Base-by-base conservation (phyloP, 345 rosid genomes). In the Gynandropsis gynandra region DNA sequence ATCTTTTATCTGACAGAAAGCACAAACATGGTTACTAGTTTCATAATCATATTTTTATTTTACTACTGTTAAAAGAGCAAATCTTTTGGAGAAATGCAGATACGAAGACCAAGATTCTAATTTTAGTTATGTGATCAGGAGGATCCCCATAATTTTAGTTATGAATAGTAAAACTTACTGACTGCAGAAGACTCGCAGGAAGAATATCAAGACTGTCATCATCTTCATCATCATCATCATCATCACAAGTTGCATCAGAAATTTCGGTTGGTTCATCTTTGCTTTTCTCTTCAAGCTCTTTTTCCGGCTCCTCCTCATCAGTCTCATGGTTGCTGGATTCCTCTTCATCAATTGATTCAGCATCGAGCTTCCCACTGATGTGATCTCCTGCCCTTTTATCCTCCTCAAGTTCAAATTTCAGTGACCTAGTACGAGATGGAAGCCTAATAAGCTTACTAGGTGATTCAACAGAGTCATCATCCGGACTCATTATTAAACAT, bases 401-500 rank as follows among this genome's bases (percentile, higher is more conserved):
- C 67, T 80, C 72, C 37, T 53, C 59, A 8, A 73, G 77, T 41
- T 82, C 89, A 53, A 85, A 92, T 54, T 73, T 76, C 67, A 92
- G 67, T 17, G 83, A 78, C 61, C 81, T 78, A 52, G 73, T 69
- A 41, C 71, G 81, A 14, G 72, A 60, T 24, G 84, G 66, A 16
- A 81, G 78, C 72, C 80, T 74, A 35, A 69, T 72, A 20, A 82
- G 55, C 73, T 80, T 75, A 58, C 36, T 51, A 8, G 73, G 39
- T 44, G 73, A 53, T 48, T 47, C 49, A 34, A 56, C 15, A 57
- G 77, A 65, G 50, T 42, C 70, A 10, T 19, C 50, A 27, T 74
- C 74, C 58, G 80, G 84, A 16, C 83, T 85, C 68, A 80, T 76
- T 68, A 61, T 69, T 38, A 69, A 72, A 64, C 77, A 63, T 72